Evolutionary conservation across 2,329 filamentous ascomycete species (phyloP), one percentile per base, ranked within the genome.

Genomic region (Cladophialophora chaetospira): DNA sequence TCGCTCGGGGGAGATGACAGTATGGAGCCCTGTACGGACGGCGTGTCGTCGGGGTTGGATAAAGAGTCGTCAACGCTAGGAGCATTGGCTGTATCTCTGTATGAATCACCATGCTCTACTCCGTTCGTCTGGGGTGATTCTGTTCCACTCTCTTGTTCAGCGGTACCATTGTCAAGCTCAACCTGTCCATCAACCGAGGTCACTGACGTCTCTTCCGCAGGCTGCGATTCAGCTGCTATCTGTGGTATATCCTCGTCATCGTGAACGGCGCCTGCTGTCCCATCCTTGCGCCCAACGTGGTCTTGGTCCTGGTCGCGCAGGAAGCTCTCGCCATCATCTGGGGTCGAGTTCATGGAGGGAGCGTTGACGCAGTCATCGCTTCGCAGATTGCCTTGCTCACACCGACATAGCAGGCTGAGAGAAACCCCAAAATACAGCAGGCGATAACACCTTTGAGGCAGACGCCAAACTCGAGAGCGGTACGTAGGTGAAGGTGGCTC

Each of bases 1-100:
- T 64, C 57, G 40, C 68, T 71, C 43, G 71, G 67, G 59, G 53
- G 50, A 19, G 57, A 85, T 23, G 82, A 86, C 53, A 83, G 69
- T 33, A 81, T 71, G 23, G 84, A 87, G 53, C 82, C 85, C 83
- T 85, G 61, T 51, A 93, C 71, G 15, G 93, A 97, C 21, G 89
- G 89, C 6, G 89, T 87, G 70, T 96, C 89, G 68, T 95, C 91
- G 17, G 89, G 88, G 23, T 85, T 86, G 4, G 91, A 96, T 55
- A 83, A 71, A 5, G 87, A 88, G 67, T 89, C 95, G 42, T 82
- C 84, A 35, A 79, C 77, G 65, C 82, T 79, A 51, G 66, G 67
- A 45, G 67, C 68, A 44, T 70, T 68, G 19, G 65, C 55, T 40
- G 58, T 31, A 11, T 55, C 47, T 11, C 21, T 50, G 25, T 17